Conservation (phyloP, 116 monocot species). For the Papilionanthe hybrid region DNA sequence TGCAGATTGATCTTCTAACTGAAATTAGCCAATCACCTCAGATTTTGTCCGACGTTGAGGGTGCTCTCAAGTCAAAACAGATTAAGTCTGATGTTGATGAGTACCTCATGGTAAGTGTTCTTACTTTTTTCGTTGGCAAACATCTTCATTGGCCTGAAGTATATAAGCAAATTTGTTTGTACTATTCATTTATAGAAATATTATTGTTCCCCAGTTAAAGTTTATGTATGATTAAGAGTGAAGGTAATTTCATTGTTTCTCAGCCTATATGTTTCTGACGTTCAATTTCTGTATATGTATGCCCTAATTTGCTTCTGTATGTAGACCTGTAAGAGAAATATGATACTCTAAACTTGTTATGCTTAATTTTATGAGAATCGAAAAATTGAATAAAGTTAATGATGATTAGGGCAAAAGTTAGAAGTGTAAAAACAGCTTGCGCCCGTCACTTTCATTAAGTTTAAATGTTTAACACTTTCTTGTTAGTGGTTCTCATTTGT, state of each 20-base stretch:
- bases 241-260: background rate
- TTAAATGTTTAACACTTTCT: too few species aligned
- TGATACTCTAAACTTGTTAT: background rate
- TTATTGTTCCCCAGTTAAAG: background rate
- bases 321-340: background rate
- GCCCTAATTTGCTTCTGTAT: background rate
- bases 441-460: background rate
- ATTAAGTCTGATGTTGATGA: conserved; percentile 86
- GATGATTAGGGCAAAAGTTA: background rate
- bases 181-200: background rate
- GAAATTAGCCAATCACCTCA: conserved; percentile 77
- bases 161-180: background rate
- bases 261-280: background rate
- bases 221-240: background rate
- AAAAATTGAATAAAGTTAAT: background rate
- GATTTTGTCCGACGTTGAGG: conserved; percentile 90
- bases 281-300: background rate
- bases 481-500: too few species aligned
- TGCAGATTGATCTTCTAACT: conserved; percentile 89
- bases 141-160: background rate
- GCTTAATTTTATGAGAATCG: background rate
- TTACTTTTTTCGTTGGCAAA: background rate
- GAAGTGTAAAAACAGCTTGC: background rate
- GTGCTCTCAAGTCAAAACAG: conserved; percentile 66
- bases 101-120: conserved; percentile 72